phyloP scores from a whole-genome alignment of 208 protist species.

The Leishmania guyanensis region DNA sequence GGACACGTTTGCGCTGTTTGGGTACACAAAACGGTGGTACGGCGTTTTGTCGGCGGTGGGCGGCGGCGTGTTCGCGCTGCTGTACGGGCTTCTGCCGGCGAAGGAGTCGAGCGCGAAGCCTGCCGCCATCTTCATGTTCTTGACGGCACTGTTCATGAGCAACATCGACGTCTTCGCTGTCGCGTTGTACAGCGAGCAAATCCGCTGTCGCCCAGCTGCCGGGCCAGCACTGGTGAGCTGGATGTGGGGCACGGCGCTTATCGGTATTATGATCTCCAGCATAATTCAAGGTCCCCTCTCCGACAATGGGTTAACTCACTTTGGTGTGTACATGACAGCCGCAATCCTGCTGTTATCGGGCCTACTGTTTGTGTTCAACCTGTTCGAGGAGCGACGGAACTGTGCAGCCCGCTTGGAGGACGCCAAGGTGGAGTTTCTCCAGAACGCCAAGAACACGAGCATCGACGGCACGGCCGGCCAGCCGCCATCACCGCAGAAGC shows the following conservation, averaged over 20 bases:
- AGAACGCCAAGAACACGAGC: constrained; percentile 13
- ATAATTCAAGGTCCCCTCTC: constrained; percentile 56
- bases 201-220: constrained; percentile 40
- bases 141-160: constrained; percentile 52
- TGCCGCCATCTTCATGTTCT: constrained; percentile 51
- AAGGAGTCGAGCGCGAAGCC: constrained; percentile 37
- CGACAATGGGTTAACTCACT: constrained; percentile 36
- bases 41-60: constrained; percentile 49
- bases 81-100: constrained; percentile 51
- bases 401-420: constrained; percentile 42
- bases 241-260: constrained; percentile 52
- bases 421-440: constrained; percentile 23
- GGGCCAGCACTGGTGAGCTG: constrained; percentile 60
- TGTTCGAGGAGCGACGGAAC: constrained; percentile 61
- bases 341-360: constrained; percentile 43
- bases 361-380: constrained; percentile 61
- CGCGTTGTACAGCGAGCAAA: constrained; percentile 69
- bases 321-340: constrained; percentile 53
- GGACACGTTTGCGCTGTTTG: constrained; percentile 65
- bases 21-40: constrained; percentile 84
- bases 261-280: constrained; percentile 47
- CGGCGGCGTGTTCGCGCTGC: constrained; percentile 48
- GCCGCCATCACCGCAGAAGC: not conserved
- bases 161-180: constrained; percentile 72
- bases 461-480: not conserved